These are phyloP conservation scores for Sphenostylis stenocarpa DNA, from an alignment of 306 rosid species.

Conservation along the genomic window DNA sequence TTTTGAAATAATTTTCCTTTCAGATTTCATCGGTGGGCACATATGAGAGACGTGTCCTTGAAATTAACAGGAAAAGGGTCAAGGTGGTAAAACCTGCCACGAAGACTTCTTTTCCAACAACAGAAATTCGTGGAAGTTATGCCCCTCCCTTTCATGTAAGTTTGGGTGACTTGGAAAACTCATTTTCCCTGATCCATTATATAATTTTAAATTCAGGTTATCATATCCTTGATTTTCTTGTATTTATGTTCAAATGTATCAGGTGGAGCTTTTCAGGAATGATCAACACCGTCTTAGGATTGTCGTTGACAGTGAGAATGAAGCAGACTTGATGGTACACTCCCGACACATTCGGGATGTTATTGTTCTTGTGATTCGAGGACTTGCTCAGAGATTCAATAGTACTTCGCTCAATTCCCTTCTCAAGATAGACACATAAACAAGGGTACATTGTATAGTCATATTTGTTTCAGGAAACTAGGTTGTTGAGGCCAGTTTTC, in stretches of 20 bases:
- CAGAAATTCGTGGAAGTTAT: constrained; percentile 91
- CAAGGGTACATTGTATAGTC: constrained; percentile 26
- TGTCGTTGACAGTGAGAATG: constrained; percentile 85
- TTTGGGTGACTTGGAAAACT: constrained; percentile 12
- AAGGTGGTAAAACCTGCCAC: constrained; percentile 97
- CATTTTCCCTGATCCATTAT: not conserved
- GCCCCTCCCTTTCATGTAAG: constrained; percentile 98
- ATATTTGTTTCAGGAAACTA: constrained; percentile 11
- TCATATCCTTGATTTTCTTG: constrained; percentile 8
- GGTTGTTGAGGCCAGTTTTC: constrained; percentile 28
- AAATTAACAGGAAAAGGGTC: constrained; percentile 79
- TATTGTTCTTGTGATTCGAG: constrained; percentile 84
- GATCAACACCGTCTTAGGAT: constrained; percentile 88
- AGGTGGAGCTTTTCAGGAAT: constrained; percentile 92
- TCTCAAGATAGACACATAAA: constrained; percentile 83
- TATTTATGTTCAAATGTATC: constrained; percentile 32
- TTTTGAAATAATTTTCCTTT: constrained; percentile 25
- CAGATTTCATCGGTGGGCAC: constrained; percentile 73
- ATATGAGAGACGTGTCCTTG: constrained; percentile 80
- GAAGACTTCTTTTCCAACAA: constrained; percentile 86
- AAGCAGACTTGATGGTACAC: constrained; percentile 89
- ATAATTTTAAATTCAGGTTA: not conserved
- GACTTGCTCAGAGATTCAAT: constrained; percentile 92
- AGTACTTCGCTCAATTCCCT: constrained; percentile 97
- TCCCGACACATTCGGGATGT: constrained; percentile 96